These are phyloP conservation scores for Aureobasidium namibiae DNA, from an alignment of 2,329 filamentous ascomycete genomes.

Conservation along the genomic window DNA sequence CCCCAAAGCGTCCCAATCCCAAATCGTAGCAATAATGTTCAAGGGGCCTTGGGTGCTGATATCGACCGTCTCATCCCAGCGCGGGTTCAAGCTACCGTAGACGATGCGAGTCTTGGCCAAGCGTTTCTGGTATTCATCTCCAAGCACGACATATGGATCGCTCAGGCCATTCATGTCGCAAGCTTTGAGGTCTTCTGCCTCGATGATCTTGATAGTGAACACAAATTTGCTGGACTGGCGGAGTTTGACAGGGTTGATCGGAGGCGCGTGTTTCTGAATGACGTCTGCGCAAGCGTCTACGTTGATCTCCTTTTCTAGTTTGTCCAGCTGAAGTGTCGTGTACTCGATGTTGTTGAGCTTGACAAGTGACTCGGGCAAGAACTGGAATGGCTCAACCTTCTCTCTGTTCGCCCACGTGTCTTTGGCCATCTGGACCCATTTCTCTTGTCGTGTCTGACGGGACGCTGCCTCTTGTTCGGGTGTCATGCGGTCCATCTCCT, in stretches of 20 bases:
- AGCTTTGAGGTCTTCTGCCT: constrained; percentile 95
- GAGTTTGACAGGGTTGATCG: constrained; percentile 52
- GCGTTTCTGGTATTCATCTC: constrained; percentile 95
- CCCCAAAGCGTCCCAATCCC: constrained; percentile 96
- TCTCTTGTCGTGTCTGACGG: constrained; percentile 77
- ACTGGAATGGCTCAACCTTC: constrained; percentile 92
- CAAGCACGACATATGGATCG: constrained; percentile 93
- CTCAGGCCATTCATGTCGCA: constrained; percentile 91
- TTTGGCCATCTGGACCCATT: constrained; percentile 85
- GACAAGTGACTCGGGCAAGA: constrained; percentile 91
- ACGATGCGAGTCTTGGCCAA: constrained; percentile 91
- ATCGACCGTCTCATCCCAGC: constrained; percentile 96
- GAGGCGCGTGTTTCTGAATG: constrained; percentile 65
- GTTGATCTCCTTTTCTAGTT: constrained; percentile 80
- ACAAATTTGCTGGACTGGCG: constrained; percentile 74
- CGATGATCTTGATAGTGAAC: constrained; percentile 97
- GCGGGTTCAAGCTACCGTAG: constrained; percentile 80
- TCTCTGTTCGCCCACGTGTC: constrained; percentile 89
- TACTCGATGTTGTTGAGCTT: constrained; percentile 98
- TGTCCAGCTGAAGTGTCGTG: constrained; percentile 84
- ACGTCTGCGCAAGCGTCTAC: constrained; percentile 84
- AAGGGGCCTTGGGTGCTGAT: constrained; percentile 87
- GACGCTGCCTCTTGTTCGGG: constrained; percentile 76
- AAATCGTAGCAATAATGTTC: constrained; percentile 93
- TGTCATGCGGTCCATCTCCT: constrained; percentile 87